Base-by-base conservation (phyloP, 2,329 filamentous ascomycete species). In the Fusarium buharicum region DNA sequence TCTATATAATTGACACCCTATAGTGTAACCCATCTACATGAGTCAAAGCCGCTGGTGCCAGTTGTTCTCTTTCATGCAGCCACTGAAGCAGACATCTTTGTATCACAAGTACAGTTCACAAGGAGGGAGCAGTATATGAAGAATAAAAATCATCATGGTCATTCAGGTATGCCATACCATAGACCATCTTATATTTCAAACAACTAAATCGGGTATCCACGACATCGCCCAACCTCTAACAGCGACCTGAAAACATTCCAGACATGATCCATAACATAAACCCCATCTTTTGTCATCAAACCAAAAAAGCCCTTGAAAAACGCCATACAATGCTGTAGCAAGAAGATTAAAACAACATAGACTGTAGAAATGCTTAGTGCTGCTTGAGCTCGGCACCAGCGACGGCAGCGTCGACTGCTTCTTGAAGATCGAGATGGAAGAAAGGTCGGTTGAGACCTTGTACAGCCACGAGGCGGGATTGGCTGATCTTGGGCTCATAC, bases 381-480 rank as follows among this genome's bases (percentile, higher is more conserved):
- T 61, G 61, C 66, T 71, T 73, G 4, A 58, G 51, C 59, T 74
- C 70, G 0, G 77, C 73, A 34, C 78, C 76, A 4, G 71, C 55
- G 33, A 80, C 71, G 3, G 78, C 76, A 24, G 78, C 78, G 68
- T 82, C 80, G 7, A 82, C 74, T 4, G 81, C 81, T 55, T 80
- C 80, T 22, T 81, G 77, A 33, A 84, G 65, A 63, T 84, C 82
- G 24, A 83, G 76, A 55, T 84, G 82, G 72, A 84, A 84, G 70
- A 78, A 82, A 6, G 82, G 82, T 62, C 81, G 71, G 71, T 84
- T 82, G 50, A 82, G 73, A 3, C 79, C 81, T 50, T 79, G 76
- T 2, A 82, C 69, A 0, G 79, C 74, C 20, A 75, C 74, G 31
- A 79, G 66, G 28, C 70, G 69, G 9, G 68, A 68, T 38, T 64